Base-by-base conservation (phyloP, 257 asterid genomes). In the Nicotiana tabacum region DNA sequence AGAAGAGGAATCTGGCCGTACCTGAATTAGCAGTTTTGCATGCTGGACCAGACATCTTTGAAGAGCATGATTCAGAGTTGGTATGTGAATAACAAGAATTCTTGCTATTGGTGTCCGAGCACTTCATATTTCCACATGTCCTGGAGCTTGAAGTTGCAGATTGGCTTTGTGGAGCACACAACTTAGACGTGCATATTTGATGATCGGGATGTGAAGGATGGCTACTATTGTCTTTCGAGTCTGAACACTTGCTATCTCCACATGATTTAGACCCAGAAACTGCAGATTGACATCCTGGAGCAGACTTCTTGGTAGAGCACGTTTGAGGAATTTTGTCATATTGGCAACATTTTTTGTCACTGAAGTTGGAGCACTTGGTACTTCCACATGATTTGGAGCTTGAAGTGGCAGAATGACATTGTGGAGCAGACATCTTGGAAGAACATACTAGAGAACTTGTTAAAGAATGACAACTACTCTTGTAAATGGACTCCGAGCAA, bases 231-330 rank as follows among this genome's bases (percentile, higher is more conserved):
- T 74, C 62, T 74, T 0, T 46, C 0, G 15, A 3, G 13, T 48
- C 62, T 6, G 62, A 74, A 48, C 62, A 74, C 62, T 13, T 74
- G 62, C 62, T 70, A 21, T 70, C 24, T 48, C 27, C 79, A 74
- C 79, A 74, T 70, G 78, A 70, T 48, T 74, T 74, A 74, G 79
- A 56, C 15, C 61, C 60, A 12, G 79, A 72, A 72, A 72, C 39
- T 72, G 32, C 61, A 72, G 79, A 74, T 30, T 74, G 62, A 0
- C 79, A 74, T 48, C 61, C 62, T 12, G 57, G 39, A 74, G 24
- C 61, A 74, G 24, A 53, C 79, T 46, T 48, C 61, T 76, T 51
- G 46, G 80, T 51, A 46, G 62, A 74, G 43, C 80, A 74, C 24
- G 43, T 48, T 48, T 48, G 80, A 74, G 16, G 43, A 46, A 48